Evolutionary conservation across 1,284 basidiomycete genomes (phyloP), one percentile per base, ranked within the genome.

Genomic region (Ceratobasidium theobromae): DNA sequence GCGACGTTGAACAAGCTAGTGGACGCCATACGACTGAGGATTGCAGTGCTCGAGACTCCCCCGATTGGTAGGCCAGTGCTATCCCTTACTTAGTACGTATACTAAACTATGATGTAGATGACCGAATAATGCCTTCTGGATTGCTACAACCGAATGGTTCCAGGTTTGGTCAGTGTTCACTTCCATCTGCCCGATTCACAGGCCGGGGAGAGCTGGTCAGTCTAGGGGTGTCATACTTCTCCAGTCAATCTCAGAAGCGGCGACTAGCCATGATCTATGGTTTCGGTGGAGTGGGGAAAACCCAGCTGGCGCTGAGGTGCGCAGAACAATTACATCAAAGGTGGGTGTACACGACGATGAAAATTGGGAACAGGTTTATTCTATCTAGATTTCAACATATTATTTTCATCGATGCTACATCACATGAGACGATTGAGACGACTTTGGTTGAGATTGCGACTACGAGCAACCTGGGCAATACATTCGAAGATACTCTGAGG

Each of bases 261-360:
- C 66, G 55, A 3, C 21, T 67, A 21, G 49, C 35, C 30, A 57
- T 67, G 8, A 18, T 67, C 16, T 40, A 51, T 53, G 66, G 66
- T 11, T 49, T 64, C 9, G 55, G 55, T 25, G 66, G 66, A 1
- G 30, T 27, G 1, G 66, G 66, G 1, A 67, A 67, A 30, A 62
- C 57, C 4, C 58, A 67, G 40, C 21, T 64, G 1, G 57, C 52
- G 40, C 27, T 48, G 2, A 32, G 41, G 11, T 52, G 46, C n/a
- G 33, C 52, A 3, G 40, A 53, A 21, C 27, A 28, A 16, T 18
- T 28, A 1, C 8, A 14, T 12, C n/a, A 51, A 28, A 18, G 18
- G 57, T 60, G 16, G 57, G 5, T 16, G 16, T 6, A 18, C 9
- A n/a, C 5, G 9, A 6, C 23, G 8, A 46, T 9, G 46, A 28